Conservation (phyloP, 805 yeast species). For the Suhomyces canberraensis region DNA sequence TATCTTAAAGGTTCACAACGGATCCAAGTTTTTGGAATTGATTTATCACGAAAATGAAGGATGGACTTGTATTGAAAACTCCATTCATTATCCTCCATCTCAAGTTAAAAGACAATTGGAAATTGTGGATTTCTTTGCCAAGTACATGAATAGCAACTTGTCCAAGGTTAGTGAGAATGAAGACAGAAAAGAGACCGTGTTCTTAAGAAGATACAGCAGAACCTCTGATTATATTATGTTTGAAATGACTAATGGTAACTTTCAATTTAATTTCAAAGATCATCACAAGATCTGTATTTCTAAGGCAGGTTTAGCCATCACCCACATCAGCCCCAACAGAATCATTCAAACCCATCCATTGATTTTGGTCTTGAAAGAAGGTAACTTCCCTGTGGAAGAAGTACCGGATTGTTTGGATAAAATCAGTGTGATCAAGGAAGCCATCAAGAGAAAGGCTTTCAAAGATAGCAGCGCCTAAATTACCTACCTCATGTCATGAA, state of each 20-base stretch:
- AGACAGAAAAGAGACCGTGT: slow-evolving; percentile 63
- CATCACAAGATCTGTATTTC: slow-evolving; percentile 86
- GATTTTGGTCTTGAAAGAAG: slow-evolving; percentile 40
- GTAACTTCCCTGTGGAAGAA: slow-evolving; percentile 37
- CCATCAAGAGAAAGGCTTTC: slow-evolving; percentile 45
- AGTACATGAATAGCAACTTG: slow-evolving; percentile 87
- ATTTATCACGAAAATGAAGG: slow-evolving; percentile 42
- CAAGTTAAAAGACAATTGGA: slow-evolving; percentile 69
- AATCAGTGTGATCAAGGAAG: slow-evolving; percentile 55
- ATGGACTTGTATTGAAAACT: slow-evolving; percentile 46
- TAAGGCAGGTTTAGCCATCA: slow-evolving; percentile 68
- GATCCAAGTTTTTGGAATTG: slow-evolving; percentile 64
- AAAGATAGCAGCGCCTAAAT: slow-evolving; percentile 11
- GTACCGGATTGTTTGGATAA: slow-evolving; percentile 44
- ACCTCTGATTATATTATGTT: slow-evolving; percentile 82
- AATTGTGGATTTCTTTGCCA: slow-evolving; percentile 82
- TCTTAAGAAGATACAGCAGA: slow-evolving; percentile 79
- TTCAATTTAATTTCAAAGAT: slow-evolving; percentile 93
- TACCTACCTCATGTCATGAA: not conserved
- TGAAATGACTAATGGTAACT: slow-evolving; percentile 85
- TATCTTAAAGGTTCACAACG: slow-evolving; percentile 65
- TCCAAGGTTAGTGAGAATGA: slow-evolving; percentile 72
- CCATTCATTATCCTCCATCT: slow-evolving; percentile 41
- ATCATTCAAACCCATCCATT: slow-evolving; percentile 65
- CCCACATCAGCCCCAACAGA: slow-evolving; percentile 78